Base-by-base conservation (phyloP, 2,329 filamentous ascomycete genomes). In the Penicillium sp. region DNA sequence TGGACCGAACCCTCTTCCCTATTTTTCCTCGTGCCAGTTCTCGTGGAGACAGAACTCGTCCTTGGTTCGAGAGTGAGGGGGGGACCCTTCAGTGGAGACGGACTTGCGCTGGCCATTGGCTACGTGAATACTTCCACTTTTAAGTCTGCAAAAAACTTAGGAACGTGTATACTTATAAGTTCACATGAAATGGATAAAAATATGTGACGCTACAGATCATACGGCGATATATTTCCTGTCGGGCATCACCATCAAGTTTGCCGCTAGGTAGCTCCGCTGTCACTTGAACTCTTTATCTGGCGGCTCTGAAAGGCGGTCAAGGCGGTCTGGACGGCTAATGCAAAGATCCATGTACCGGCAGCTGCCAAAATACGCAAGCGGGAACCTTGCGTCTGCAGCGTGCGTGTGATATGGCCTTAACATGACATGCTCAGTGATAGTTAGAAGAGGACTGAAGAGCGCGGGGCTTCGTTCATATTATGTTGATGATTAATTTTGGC, bases 281-380 rank as follows among this genome's bases (percentile, higher is more conserved):
- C 42, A 50, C 39, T 24, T 18, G 51, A 54, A 58, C 49, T 53
- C 39, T 47, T 42, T 49, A 18, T 44, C 42, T 2, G 33, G 38
- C 2, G 3, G 3, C 12, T n/a, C n/a, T 47, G 13, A 10, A 42
- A 51, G 29, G 42, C 36, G 51, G 53, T 50, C 54, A 49, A 52
- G 57, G 51, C 49, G 42, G 29, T 23, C 18, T 21, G 18, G 18
- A 21, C 43, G 51, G 49, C 45, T 53, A 42, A 53, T 60, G 52
- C 52, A 55, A 42, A 57, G 43, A 45, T 39, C 51, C 44, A 54
- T 51, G 36, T 42, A 49, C 21, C 28, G 18, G 47, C 47, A 53
- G 38, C 51, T 57, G 49, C 59, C 58, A 55, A 49, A 53, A 53
- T 18, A 24, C 49, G 39, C 45, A 52, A 57, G 46, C 31, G 23